phyloP scores from a whole-genome alignment of 176 grass and related monocot genomes.

The Secale cereale region DNA sequence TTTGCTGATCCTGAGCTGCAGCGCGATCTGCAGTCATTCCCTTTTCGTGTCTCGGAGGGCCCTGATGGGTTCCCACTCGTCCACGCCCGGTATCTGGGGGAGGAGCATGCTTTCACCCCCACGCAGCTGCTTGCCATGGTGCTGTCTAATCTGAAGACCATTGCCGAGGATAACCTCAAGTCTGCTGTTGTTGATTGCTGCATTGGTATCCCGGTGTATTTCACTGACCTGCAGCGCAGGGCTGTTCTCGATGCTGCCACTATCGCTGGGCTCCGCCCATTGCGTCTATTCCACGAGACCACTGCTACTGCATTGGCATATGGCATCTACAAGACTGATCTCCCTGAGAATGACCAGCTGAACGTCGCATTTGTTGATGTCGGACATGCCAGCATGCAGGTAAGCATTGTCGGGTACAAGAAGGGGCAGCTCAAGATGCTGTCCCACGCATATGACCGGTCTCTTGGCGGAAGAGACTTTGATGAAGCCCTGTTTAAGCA shows the following conservation, averaged over 20 bases:
- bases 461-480: conserved; percentile 76
- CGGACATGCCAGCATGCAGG: conserved; percentile 86
- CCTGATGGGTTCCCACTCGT: conserved; percentile 64
- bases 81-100: conserved; percentile 57
- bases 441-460: conserved; percentile 55
- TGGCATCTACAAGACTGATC: conserved; percentile 90
- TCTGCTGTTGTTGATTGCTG: conserved; percentile 67
- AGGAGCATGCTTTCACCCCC: conserved; percentile 56
- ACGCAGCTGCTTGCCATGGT: conserved; percentile 85
- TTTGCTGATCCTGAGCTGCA: conserved; percentile 74
- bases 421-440: conserved; percentile 64
- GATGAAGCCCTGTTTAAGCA: conserved; percentile 69
- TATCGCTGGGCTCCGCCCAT: conserved; percentile 59
- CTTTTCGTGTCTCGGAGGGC: conserved; percentile 68
- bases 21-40: conserved; percentile 48
- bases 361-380: conserved; percentile 90
- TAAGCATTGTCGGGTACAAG: conserved; percentile 60
- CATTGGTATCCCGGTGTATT: conserved; percentile 84
- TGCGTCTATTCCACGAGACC: conserved; percentile 78
- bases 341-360: conserved; percentile 59
- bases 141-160: conserved; percentile 73
- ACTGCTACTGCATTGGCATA: conserved; percentile 82
- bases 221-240: conserved; percentile 81
- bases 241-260: conserved; percentile 67
- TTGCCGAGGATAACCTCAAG: conserved; percentile 72